These are phyloP conservation scores for Penicillium atrosanguineum DNA, from an alignment of 495 filamentous ascomycete species.

Conservation along the genomic window DNA sequence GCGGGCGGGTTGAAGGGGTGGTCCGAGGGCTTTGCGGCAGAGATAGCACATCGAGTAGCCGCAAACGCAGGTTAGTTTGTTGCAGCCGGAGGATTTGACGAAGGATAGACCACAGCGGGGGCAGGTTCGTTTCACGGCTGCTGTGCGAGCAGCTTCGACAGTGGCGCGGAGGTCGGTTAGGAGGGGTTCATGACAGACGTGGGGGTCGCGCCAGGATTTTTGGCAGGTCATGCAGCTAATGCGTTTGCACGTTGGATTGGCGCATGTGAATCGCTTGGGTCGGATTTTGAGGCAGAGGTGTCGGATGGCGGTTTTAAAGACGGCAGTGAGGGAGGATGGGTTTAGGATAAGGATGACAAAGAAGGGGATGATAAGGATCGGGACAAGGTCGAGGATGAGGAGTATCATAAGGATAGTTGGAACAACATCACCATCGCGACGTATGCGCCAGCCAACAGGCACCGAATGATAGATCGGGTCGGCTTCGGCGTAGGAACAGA, in stretches of 20 bases:
- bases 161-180: conserved; percentile 74
- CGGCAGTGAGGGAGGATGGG: conserved; percentile 32
- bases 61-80: conserved; percentile 96
- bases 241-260: conserved; percentile 59
- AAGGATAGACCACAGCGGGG: conserved; percentile 86
- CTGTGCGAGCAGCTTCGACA: conserved; percentile 85
- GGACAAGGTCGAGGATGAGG: conserved; percentile 48
- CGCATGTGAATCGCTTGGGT: conserved; percentile 72
- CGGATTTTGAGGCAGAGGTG: conserved; percentile 63
- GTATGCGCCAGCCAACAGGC: conserved; percentile 46
- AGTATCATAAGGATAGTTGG: conserved; percentile 34
- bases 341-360: conserved; percentile 44
- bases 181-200: conserved; percentile 63
- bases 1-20: conserved; percentile 16
- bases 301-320: conserved; percentile 53
- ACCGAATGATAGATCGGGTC: conserved; percentile 69
- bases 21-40: conserved; percentile 58
- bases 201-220: conserved; percentile 64
- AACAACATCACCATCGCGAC: conserved; percentile 44
- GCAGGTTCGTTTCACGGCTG: conserved; percentile 93
- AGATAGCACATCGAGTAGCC: conserved; percentile 98
- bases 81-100: conserved; percentile 89
- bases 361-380: conserved; percentile 50
- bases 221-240: conserved; percentile 75
- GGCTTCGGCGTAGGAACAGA: conserved; percentile 85